phyloP scores from a whole-genome alignment of 208 protist genomes.

The Crithidia brevicula region DNA sequence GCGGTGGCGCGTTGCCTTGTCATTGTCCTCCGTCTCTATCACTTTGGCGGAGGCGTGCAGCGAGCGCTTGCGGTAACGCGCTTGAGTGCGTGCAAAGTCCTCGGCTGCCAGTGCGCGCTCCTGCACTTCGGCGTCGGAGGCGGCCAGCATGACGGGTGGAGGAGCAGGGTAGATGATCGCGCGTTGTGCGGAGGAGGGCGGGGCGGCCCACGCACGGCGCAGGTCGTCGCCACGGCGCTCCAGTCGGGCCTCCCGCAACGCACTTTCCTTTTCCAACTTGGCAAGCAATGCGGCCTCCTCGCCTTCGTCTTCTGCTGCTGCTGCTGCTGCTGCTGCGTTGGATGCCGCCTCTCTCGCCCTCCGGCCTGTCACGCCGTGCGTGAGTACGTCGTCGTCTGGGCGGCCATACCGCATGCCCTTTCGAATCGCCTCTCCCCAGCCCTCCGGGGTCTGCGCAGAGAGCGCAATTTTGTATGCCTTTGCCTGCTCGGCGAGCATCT shows the following conservation, averaged over 20 bases:
- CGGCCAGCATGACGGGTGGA: conserved; percentile 54
- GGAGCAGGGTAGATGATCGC: conserved; percentile 37
- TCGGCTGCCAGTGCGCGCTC: conserved; percentile 59
- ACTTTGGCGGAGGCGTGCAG: background rate
- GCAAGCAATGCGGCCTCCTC: conserved; percentile 40
- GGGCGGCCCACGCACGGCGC: conserved; percentile 20
- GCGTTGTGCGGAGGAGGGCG: background rate
- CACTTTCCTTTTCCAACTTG: conserved; percentile 41
- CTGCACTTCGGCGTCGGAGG: conserved; percentile 62
- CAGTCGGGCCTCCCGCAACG: conserved; percentile 48
- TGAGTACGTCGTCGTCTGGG: background rate
- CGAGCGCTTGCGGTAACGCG: conserved; percentile 16
- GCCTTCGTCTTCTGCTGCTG: background rate
- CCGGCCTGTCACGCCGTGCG: background rate
- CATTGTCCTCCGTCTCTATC: background rate
- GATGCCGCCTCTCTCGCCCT: background rate
- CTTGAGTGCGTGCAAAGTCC: conserved; percentile 44
- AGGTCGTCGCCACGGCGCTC: conserved; percentile 22
- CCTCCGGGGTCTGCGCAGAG: background rate
- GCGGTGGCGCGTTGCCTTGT: background rate
- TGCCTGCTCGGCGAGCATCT: conserved; percentile 7
- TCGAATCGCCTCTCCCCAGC: conserved; percentile 19
- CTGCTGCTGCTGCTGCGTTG: background rate
- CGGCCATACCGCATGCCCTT: conserved; percentile 25
- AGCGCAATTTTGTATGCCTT: background rate